Base-by-base conservation (phyloP, 75 land plant species). In the Selaginella moellendorffii region DNA sequence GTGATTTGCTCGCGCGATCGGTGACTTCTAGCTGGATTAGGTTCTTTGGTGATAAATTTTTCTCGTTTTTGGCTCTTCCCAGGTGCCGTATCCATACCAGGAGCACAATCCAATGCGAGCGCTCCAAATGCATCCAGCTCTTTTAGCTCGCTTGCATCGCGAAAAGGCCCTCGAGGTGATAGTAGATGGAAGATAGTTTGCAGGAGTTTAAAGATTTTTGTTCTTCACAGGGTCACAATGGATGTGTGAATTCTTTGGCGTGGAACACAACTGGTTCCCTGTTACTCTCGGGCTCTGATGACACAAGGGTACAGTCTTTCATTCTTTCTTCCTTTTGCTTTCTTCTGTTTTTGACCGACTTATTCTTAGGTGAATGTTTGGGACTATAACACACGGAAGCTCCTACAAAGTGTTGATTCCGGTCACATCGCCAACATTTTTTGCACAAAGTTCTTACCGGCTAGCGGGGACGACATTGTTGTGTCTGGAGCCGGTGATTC, bases 401-500 rank as follows among this genome's bases (percentile, higher is more conserved):
- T 92, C 22, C 9, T 85, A 62, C 87, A 85, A 52, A 76, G 82
- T 73, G 75, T 93, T 69, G 90, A 86, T 28, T 86, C 85, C 26
- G 98, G 98, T 22, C 96, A 93, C 62, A 74, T 82, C 64, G 72
- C 83, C 2, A 93, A 93, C 68, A 93, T 93, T 54, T 93, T 93
- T 66, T 93, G 98, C 68, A 78, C 85, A 54, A 89, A 89, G 62
- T 93, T 89, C 76, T 65, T 93, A 58, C 96, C 96, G 29, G 96
- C 85, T 74, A 93, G 87, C 30, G 81, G 83, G 65, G 87, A 90
- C 80, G 96, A 86, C 62, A 71, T 93, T 67, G 85, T 92, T 24
- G 90, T 82, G 10, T 95, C 99, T 56, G 97, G 96, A 20, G 97
- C 91, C 36, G 98, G 83, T 61, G 96, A 89, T 86, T 72, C 90